A percentile compares a stretch with the other conserved stretches of the same genome.
phyloP scores from a whole-genome alignment of 2,329 filamentous ascomycete genomes.

The Pseudocercospora cruenta region DNA sequence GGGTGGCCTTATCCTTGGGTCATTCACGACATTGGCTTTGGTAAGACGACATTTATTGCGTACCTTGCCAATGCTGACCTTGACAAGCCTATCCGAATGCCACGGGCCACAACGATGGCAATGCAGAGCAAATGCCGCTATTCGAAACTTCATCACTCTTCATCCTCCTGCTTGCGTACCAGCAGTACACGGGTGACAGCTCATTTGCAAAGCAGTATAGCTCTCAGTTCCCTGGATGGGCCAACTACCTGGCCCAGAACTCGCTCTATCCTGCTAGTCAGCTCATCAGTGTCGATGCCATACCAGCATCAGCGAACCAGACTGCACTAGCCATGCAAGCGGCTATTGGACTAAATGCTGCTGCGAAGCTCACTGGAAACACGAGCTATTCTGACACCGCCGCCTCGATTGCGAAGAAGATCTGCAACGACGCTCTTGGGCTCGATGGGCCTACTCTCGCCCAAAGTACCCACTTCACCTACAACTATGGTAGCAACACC shows the following conservation, averaged over 20 bases:
- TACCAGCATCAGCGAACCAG: constrained; percentile 55
- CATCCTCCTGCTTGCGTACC: constrained; percentile 60
- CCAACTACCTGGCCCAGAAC: constrained; percentile 55
- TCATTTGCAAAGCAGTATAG: constrained; percentile 54
- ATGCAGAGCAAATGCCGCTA: constrained; percentile 55
- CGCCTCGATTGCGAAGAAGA: constrained; percentile 23
- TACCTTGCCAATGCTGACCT: not conserved
- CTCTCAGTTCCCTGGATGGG: constrained; percentile 57
- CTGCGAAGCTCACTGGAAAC: constrained; percentile 48
- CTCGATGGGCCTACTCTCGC: constrained; percentile 25
- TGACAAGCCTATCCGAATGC: constrained; percentile 29
- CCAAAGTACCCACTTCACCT: constrained; percentile 45
- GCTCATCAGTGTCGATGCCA: constrained; percentile 60
- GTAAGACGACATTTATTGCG: not conserved
- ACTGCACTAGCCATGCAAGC: constrained; percentile 41
- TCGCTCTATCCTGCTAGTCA: constrained; percentile 59
- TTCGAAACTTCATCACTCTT: constrained; percentile 56
- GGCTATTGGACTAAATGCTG: constrained; percentile 43
- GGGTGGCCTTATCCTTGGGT: constrained; percentile 28
- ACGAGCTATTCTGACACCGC: constrained; percentile 46
- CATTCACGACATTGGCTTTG: constrained; percentile 32
- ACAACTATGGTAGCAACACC: constrained; percentile 48
- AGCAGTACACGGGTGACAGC: constrained; percentile 57
- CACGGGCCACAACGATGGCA: constrained; percentile 33
- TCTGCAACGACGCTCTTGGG: constrained; percentile 31